phyloP scores from a whole-genome alignment of 179 eudicot species.

The Actinidia chinensis region DNA sequence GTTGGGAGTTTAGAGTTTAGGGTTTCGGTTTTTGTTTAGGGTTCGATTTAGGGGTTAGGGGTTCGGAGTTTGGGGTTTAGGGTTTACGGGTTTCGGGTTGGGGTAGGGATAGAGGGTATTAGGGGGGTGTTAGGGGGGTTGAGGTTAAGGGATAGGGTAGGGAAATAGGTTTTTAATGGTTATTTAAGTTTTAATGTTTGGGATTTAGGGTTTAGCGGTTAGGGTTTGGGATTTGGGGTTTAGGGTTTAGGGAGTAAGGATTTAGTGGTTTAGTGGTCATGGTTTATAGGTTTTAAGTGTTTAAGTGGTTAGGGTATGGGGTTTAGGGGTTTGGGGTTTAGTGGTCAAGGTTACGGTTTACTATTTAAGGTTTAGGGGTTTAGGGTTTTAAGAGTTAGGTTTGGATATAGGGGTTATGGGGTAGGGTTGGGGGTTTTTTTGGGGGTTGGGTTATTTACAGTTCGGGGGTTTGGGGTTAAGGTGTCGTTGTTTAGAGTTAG shows the following conservation, averaged over 20 bases:
- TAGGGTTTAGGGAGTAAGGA: too few relatives aligned
- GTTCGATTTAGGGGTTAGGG: constrained; percentile 17
- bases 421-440: background rate
- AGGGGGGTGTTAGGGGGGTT: constrained; percentile 9
- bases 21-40: too few relatives aligned
- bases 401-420: constrained; percentile 13
- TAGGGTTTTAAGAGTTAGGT: constrained; percentile 6
- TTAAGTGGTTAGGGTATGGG: too few relatives aligned
- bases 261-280: too few relatives aligned
- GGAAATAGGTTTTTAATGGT: constrained; percentile 3
- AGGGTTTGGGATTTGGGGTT: too few relatives aligned
- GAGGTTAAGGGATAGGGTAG: constrained; percentile 19
- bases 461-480: background rate
- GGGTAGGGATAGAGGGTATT: background rate
- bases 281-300: too few relatives aligned
- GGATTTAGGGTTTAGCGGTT: constrained; percentile 23
- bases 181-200: constrained; percentile 22
- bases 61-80: constrained; percentile 10
- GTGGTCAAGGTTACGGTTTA: too few relatives aligned
- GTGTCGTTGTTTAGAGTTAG: background rate
- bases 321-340: too few relatives aligned
- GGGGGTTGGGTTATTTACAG: background rate
- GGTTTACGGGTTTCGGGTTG: too few relatives aligned
- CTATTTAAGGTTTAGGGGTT: too few relatives aligned
- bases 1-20: too few relatives aligned